Conservation (phyloP, 208 protist genomes). For the Leishmania braziliensis region DNA sequence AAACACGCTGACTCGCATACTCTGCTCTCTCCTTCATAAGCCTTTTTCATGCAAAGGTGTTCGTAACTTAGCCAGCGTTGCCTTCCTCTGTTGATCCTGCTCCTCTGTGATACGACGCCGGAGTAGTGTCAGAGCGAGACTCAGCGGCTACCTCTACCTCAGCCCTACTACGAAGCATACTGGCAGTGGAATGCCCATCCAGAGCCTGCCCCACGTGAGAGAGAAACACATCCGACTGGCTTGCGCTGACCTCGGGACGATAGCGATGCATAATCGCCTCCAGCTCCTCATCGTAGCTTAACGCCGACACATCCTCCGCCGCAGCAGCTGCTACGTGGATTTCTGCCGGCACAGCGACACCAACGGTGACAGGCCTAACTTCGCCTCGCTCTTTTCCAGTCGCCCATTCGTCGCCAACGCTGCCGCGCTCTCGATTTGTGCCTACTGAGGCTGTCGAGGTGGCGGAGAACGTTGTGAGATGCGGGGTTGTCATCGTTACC, state of each 20-base stretch:
- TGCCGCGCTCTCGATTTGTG: background rate
- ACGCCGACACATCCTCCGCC: background rate
- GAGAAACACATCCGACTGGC: background rate
- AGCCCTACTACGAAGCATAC: background rate
- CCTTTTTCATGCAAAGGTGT: background rate
- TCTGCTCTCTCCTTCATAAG: background rate
- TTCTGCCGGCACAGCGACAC: background rate
- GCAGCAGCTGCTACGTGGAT: background rate
- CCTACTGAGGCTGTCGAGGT: background rate
- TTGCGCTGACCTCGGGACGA: background rate
- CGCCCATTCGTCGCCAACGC: background rate
- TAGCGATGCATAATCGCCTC: slow-evolving; percentile 25
- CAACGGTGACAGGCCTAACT: background rate
- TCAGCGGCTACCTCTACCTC: background rate
- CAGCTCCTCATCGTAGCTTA: slow-evolving; percentile 19
- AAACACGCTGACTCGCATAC: background rate
- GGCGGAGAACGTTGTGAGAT: background rate
- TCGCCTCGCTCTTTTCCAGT: background rate
- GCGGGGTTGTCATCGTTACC: background rate
- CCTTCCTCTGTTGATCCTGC: background rate
- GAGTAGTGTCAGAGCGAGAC: background rate
- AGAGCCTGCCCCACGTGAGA: background rate
- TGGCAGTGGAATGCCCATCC: background rate
- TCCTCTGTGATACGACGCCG: background rate
- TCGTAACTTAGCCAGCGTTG: background rate